Evolutionary conservation across 2,329 filamentous ascomycete genomes (phyloP).

Genomic region (Hirsutella thompsonii): DNA sequence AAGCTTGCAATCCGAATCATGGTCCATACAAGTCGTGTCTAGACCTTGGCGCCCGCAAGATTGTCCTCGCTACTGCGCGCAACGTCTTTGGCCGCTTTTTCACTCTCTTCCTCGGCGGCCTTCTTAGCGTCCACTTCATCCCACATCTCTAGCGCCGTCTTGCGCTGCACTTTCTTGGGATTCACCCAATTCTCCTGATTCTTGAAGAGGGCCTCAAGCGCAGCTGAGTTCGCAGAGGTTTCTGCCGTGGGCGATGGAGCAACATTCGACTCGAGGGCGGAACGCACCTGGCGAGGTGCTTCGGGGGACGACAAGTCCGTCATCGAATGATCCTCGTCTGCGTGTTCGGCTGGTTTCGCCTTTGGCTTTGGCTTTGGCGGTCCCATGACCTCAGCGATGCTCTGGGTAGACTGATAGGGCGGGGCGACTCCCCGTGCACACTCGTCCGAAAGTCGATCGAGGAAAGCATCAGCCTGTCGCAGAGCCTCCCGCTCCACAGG

Average conservation of each 20-base stretch:
- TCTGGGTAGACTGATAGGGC: neutral
- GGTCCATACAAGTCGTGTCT: no score
- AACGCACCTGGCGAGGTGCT: neutral
- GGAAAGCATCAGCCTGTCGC: constrained; percentile 2
- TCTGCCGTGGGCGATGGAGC: neutral
- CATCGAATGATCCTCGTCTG: neutral
- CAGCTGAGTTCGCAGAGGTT: neutral
- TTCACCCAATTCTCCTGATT: constrained; percentile 10
- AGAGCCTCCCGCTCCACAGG: constrained; percentile 1
- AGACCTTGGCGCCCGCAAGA: no score
- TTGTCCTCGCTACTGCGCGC: neutral
- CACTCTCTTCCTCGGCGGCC: neutral
- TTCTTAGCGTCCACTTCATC: constrained; percentile 2
- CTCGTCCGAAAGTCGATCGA: neutral
- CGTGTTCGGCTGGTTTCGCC: neutral
- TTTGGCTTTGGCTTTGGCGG: constrained; percentile 1
- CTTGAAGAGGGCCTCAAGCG: constrained; percentile 7
- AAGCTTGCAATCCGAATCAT: no score
- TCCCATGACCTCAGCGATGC: no score
- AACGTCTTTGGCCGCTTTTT: neutral
- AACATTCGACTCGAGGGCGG: neutral
- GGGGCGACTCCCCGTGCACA: no score
- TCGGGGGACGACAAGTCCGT: neutral
- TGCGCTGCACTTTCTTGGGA: constrained; percentile 3
- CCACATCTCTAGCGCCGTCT: constrained; percentile 15